Conservation (phyloP, 108 stramenopile species). For the Phaeodactylum tricornutum region DNA sequence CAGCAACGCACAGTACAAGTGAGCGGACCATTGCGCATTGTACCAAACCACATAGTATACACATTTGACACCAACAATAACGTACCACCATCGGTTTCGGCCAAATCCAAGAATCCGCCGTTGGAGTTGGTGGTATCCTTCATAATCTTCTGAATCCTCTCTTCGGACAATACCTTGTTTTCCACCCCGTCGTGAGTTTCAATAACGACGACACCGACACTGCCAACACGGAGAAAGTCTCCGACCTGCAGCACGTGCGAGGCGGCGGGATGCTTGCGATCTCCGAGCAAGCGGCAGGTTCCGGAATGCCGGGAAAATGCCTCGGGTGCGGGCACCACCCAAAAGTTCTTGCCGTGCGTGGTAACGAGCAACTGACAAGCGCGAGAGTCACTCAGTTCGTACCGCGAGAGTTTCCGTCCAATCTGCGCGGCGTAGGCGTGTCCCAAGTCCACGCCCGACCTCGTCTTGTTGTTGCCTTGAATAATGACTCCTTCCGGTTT, state of each 20-base stretch:
- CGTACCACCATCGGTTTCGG: conserved; percentile 82
- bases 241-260: conserved; percentile 76
- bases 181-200: conserved; percentile 85
- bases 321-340: conserved; percentile 94
- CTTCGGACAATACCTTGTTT: conserved; percentile 70
- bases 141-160: conserved; percentile 85
- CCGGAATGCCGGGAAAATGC: conserved; percentile 94
- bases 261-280: conserved; percentile 75
- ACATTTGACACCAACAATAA: neutral
- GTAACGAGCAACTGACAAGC: conserved; percentile 88
- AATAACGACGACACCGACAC: conserved; percentile 93
- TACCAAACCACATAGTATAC: neutral
- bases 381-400: conserved; percentile 77
- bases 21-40: neutral
- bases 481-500: conserved; percentile 84
- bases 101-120: conserved; percentile 72
- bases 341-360: conserved; percentile 77
- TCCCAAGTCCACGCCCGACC: conserved; percentile 51
- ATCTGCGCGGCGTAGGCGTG: conserved; percentile 64
- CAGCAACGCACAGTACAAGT: neutral
- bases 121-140: conserved; percentile 74
- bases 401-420: conserved; percentile 72
- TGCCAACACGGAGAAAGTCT: conserved; percentile 89
- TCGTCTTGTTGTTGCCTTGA: conserved; percentile 68
- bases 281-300: conserved; percentile 92